A percentile compares a stretch with the other conserved stretches of the same genome.
Conservation (phyloP, 2,329 filamentous ascomycete genomes). For the Coniochaeta sp. region DNA sequence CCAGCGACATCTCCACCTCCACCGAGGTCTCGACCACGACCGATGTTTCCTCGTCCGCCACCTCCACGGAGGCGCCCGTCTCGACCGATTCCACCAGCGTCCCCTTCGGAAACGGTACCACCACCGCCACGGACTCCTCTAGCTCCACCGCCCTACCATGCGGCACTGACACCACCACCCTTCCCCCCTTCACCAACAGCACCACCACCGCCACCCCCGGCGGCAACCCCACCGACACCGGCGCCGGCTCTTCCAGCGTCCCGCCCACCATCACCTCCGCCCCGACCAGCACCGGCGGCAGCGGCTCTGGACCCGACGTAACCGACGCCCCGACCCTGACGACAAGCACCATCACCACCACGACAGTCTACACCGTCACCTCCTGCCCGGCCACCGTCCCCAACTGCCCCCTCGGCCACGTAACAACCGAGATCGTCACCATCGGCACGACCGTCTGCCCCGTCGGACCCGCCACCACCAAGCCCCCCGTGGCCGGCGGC, state of each 20-base stretch:
- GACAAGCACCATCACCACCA: constrained; percentile 5
- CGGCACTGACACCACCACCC: background rate
- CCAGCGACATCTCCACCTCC: background rate
- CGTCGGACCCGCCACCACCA: background rate
- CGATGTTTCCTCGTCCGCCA: background rate
- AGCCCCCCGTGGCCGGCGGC: background rate
- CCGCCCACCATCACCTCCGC: background rate
- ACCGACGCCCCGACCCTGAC: background rate
- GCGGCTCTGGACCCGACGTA: background rate
- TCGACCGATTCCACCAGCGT: background rate
- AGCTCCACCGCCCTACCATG: background rate
- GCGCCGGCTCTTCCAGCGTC: background rate
- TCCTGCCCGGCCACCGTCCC: constrained; percentile 5
- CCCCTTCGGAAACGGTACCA: background rate
- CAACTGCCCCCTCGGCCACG: constrained; percentile 12
- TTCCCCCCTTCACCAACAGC: background rate
- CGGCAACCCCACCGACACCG: background rate
- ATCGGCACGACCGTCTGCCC: constrained; percentile 11
- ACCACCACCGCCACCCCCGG: background rate
- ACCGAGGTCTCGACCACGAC: background rate
- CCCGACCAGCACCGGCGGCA: background rate
- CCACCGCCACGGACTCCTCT: background rate
- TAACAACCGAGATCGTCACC: constrained; percentile 13
- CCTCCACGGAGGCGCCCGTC: background rate
- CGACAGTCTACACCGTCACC: constrained; percentile 7